Evolutionary conservation across 2,329 filamentous ascomycete species (phyloP).

Genomic region (Apiospora saccharicola): DNA sequence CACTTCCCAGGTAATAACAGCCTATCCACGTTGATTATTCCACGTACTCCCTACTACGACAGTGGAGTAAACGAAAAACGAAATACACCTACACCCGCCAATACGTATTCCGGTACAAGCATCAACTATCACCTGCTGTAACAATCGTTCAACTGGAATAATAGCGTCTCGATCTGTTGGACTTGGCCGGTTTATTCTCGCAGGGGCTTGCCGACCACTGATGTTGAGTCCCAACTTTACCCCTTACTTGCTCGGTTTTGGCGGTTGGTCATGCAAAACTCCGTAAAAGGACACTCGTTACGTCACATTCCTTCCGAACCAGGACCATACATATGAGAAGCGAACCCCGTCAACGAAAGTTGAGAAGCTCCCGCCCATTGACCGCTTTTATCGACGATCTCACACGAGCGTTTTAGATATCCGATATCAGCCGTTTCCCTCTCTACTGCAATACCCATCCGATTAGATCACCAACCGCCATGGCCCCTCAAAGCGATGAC

Average conservation of each 20-base stretch:
- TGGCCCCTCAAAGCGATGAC: constrained; percentile 24
- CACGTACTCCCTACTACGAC: too few relatives aligned
- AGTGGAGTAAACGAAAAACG: too few relatives aligned
- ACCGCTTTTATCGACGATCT: not conserved
- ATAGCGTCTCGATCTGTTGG: too few relatives aligned
- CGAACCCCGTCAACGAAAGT: not conserved
- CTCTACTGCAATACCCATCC: not conserved
- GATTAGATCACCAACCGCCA: constrained; percentile 14
- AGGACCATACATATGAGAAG: not conserved
- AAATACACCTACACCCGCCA: too few relatives aligned
- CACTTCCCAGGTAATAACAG: too few relatives aligned
- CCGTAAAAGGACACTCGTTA: not conserved
- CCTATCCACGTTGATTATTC: too few relatives aligned
- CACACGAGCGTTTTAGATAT: not conserved
- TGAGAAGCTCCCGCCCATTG: not conserved
- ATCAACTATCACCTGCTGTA: too few relatives aligned
- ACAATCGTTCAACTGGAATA: too few relatives aligned
- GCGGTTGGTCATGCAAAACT: not conserved
- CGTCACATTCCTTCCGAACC: not conserved
- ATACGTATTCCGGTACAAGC: too few relatives aligned
- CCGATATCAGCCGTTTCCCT: not conserved
- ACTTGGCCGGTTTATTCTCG: too few relatives aligned
- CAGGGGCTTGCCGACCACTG: too few relatives aligned
- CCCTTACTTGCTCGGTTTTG: not conserved
- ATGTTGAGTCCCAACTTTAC: not conserved